Evolutionary conservation across 2,329 filamentous ascomycete genomes (phyloP), one percentile per base, ranked within the genome.

Genomic region (Exophiala phaeomuriformis): DNA sequence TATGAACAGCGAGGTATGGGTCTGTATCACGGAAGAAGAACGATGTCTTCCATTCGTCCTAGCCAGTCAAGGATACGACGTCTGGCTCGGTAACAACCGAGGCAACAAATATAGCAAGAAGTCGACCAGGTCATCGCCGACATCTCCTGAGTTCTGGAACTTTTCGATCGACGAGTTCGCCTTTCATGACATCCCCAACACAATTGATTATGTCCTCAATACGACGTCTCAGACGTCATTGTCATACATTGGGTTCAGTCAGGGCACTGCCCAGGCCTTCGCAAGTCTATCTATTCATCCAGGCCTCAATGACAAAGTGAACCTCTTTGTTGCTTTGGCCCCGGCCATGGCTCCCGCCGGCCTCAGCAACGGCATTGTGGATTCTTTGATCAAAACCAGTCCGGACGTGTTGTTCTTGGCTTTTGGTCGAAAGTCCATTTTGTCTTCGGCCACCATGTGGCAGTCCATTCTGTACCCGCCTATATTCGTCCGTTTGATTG

Each of bases 71-170:
- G 93, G 93, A 2, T 98, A 94, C 64, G 93, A 98, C 74, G 91
- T 97, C 60, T 98, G 93, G 88, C 77, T 98, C 58, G 93, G 93
- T 47, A 98, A 98, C 70, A 98, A 98, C 66, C 84, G 93, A 35
- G 93, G 93, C 47, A 98, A 98, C 78, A 98, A 98, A 68, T 98
- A 98, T 72, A 95, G 90, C 43, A 98, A 97, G 71, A 98, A 98
- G 72, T 90, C 84, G 2, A 81, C 90, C 48, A 79, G 84, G 55
- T 76, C 77, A 58, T 85, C 88, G 0, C 90, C 93, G 0, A 85
- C 82, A 0, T 85, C 86, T 2, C 74, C 78, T 36, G 77, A 81
- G 9, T 98, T 98, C 69, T 98, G 93, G 93, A 85, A 96, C 69
- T 98, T 98, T 68, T 95, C 89, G 48, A 97, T 98, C 67, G 93